Evolutionary conservation across 2,329 filamentous ascomycete genomes (phyloP).

Genomic region (Hysterium pulicare): DNA sequence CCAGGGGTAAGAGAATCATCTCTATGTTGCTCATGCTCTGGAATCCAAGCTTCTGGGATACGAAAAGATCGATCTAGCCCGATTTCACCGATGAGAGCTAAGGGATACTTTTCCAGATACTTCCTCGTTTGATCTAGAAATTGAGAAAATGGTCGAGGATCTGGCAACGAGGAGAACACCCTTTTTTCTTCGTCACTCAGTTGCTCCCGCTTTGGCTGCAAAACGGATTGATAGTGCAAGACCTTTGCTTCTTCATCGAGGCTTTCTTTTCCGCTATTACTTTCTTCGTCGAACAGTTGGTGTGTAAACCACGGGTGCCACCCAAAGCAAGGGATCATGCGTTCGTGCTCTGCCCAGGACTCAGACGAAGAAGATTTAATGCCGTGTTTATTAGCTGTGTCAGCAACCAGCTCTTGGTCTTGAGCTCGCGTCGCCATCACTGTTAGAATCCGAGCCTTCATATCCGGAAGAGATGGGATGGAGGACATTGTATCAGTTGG

Average conservation of each 20-base stretch:
- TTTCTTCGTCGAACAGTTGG: conserved; percentile 65
- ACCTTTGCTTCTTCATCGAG: conserved; percentile 43
- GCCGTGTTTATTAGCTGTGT: conserved; percentile 56
- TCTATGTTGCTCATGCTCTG: conserved; percentile 38
- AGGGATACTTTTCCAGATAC: conserved; percentile 56
- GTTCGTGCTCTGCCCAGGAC: conserved; percentile 34
- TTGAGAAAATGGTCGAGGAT: conserved; percentile 57
- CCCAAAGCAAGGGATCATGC: conserved; percentile 70
- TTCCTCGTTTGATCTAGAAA: conserved; percentile 56
- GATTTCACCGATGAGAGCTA: conserved; percentile 71
- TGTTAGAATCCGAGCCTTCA: conserved; percentile 65
- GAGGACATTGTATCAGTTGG: conserved; percentile 73
- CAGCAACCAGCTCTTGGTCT: conserved; percentile 69
- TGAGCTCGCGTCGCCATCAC: conserved; percentile 75
- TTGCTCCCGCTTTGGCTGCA: conserved; percentile 47
- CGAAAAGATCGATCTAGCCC: conserved; percentile 76
- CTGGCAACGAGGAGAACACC: conserved; percentile 55
- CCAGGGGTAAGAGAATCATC: conserved; percentile 61
- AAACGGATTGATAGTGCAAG: conserved; percentile 64
- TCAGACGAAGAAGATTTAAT: conserved; percentile 35
- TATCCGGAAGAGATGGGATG: conserved; percentile 55
- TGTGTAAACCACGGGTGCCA: conserved; percentile 88
- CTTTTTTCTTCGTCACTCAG: conserved; percentile 39
- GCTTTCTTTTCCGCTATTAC: conserved; percentile 25
- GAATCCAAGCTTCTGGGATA: conserved; percentile 60